Percentiles rank a stretch among this genome's conserved stretches.
Conservation (phyloP, 148 eudicot species). For the Vaccinium darrowii region DNA sequence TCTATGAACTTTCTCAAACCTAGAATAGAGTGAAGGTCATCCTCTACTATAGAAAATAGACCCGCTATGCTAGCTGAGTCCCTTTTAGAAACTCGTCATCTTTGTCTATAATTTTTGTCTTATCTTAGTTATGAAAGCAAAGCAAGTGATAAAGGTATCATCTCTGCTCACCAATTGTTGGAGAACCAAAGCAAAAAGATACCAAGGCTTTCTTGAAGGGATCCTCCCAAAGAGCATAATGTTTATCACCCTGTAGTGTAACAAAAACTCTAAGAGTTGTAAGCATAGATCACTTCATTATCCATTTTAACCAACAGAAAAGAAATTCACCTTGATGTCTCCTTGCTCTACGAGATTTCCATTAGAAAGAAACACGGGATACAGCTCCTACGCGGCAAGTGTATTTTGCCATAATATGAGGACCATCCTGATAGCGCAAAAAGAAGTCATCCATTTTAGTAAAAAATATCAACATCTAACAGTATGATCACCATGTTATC, state of each 20-base stretch:
- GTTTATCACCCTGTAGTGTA: conserved; percentile 67
- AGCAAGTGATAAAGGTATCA: conserved; percentile 77
- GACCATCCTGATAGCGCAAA: conserved; percentile 68
- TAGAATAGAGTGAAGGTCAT: too few species aligned
- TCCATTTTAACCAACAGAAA: neutral
- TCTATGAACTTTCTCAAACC: too few species aligned
- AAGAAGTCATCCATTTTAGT: conserved; percentile 8
- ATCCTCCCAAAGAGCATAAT: conserved; percentile 94
- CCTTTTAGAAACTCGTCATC: too few species aligned
- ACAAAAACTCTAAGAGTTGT: neutral
- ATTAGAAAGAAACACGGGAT: conserved; percentile 86
- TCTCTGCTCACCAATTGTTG: conserved; percentile 92
- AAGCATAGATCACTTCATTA: neutral
- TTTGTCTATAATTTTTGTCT: too few species aligned
- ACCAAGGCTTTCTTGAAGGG: conserved; percentile 94
- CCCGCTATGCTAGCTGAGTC: too few species aligned
- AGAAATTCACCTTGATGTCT: conserved; percentile 65
- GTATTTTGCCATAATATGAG: conserved; percentile 98
- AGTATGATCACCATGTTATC: neutral
- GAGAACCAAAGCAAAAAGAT: conserved; percentile 95
- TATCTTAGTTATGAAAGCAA: too few species aligned
- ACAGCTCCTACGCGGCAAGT: conserved; percentile 91
- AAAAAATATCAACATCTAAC: neutral
- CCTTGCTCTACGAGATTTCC: conserved; percentile 95
- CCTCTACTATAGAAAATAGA: too few species aligned